Evolutionary conservation across 2,329 filamentous ascomycete species (phyloP), one percentile per base, ranked within the genome.

Genomic region (Aspergillus phoenicis): DNA sequence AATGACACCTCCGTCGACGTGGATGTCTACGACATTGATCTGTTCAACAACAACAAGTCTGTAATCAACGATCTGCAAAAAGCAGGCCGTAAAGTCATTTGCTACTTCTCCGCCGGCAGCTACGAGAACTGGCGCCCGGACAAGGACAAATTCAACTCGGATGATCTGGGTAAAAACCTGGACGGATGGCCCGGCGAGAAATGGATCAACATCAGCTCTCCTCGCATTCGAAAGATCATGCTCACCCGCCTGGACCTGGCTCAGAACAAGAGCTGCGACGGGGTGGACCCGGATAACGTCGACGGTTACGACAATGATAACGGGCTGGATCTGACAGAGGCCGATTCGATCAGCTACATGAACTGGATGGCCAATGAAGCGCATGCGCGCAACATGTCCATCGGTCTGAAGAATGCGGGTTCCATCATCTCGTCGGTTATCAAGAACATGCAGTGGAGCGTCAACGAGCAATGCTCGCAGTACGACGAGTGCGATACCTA

Each of bases 31-130:
- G 87, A 89, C 71, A 87, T 89, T 60, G 80, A 86, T 62, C 78
- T 87, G 11, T 86, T 88, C 72, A 78, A 82, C 59, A 85, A 83
- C 54, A 73, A 77, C 5, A 75, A 77, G 13, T 69, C 75, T 6
- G 80, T 76, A 1, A 84, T 88, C 54, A 62, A 73, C 3, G 70
- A 73, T 5, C 76, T 88, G 13, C 82, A 87, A 45, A 64, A 66
- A 3, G 68, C 80, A 28, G 83, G 82, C 8, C 84, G 84, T 69
- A 86, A 84, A 63, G 84, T 91, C 57, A 87, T 91, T 61, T 92
- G 89, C 78, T 92, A 92, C 76, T 91, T 91, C 77, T 89, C 86
- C 55, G 88, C 87, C 0, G 89, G 89, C 1, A 88, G 85, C 7
- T 90, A 84, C 67, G 89, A 92, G 74, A 71, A 85, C 55, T 85